Conservation (phyloP, 805 yeast genomes). For the Torulaspora quercuum region DNA sequence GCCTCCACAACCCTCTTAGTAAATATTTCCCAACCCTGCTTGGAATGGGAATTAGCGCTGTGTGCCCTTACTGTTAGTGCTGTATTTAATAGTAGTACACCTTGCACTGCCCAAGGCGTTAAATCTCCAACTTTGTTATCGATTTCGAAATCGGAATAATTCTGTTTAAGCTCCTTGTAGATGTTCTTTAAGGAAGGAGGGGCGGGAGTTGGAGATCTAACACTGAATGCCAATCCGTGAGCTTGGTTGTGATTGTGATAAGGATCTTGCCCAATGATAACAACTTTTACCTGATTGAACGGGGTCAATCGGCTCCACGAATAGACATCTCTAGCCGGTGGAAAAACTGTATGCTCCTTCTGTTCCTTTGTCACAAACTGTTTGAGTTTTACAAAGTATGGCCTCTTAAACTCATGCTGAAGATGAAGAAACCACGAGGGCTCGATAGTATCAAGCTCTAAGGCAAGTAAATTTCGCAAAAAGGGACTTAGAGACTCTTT, state of each 20-base stretch:
- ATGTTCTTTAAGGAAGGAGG: conserved; percentile 89
- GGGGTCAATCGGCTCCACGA: conserved; percentile 92
- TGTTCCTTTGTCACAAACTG: conserved; percentile 52
- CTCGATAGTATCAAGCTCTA: conserved; percentile 71
- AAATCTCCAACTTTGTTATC: conserved; percentile 55
- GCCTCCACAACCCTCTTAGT: conserved; percentile 65
- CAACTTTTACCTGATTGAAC: conserved; percentile 63
- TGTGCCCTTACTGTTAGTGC: conserved; percentile 90
- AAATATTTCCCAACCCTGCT: conserved; percentile 88
- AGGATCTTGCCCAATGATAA: conserved; percentile 93
- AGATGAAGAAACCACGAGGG: conserved; percentile 73
- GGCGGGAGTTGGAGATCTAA: conserved; percentile 74
- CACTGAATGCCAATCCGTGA: conserved; percentile 94
- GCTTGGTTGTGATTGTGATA: conserved; percentile 92
- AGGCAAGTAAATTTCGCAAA: conserved; percentile 42
- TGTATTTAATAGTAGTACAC: conserved; percentile 84
- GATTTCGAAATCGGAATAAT: conserved; percentile 65
- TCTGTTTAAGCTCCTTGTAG: conserved; percentile 70
- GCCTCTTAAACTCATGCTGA: conserved; percentile 70
- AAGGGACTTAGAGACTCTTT: conserved; percentile 14
- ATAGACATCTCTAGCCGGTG: conserved; percentile 72
- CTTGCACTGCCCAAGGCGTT: conserved; percentile 80
- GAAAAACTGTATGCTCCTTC: conserved; percentile 58
- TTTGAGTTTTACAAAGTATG: conserved; percentile 76
- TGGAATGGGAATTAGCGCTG: conserved; percentile 87